phyloP scores from a whole-genome alignment of 2,329 filamentous ascomycete species.

The Alternaria novae-zelandiae region DNA sequence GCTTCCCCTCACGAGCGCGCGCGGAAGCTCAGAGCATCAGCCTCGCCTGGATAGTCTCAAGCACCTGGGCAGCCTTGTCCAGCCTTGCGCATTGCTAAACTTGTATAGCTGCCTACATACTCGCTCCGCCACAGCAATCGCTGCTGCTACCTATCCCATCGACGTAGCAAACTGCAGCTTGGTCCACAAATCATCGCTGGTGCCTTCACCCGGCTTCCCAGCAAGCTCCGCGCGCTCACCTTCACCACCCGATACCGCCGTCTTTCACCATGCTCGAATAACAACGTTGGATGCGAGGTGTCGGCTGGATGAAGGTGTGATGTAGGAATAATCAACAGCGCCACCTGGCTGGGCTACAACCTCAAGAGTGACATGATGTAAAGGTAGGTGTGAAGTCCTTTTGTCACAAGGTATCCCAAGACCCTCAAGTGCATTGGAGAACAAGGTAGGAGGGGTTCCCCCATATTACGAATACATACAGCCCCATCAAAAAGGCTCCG shows the following conservation, averaged over 20 bases:
- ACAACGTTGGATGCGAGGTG: background rate
- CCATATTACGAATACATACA: background rate
- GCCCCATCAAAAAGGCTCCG: constrained; percentile 25
- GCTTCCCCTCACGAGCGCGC: background rate
- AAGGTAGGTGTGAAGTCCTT: background rate
- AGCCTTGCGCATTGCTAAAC: constrained; percentile 8
- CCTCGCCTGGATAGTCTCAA: background rate
- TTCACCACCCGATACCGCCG: background rate
- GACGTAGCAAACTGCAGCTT: background rate
- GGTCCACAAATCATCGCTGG: background rate
- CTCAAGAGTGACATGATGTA: background rate
- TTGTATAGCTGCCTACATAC: constrained; percentile 12
- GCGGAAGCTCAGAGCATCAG: background rate
- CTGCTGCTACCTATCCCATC: background rate
- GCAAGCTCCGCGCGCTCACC: background rate
- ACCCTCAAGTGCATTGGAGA: background rate
- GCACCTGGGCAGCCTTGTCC: constrained; percentile 8
- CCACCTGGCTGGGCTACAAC: background rate
- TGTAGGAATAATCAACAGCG: background rate
- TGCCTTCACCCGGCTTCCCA: background rate
- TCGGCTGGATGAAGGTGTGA: background rate
- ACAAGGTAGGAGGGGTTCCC: background rate
- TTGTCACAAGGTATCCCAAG: background rate
- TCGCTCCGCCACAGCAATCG: constrained; percentile 3
- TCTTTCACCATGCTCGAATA: background rate